Percentiles rank a stretch among this genome's conserved stretches.
Conservation (phyloP, 352 stramenopile genomes). For the Pilasporangium apinafurcum region DNA sequence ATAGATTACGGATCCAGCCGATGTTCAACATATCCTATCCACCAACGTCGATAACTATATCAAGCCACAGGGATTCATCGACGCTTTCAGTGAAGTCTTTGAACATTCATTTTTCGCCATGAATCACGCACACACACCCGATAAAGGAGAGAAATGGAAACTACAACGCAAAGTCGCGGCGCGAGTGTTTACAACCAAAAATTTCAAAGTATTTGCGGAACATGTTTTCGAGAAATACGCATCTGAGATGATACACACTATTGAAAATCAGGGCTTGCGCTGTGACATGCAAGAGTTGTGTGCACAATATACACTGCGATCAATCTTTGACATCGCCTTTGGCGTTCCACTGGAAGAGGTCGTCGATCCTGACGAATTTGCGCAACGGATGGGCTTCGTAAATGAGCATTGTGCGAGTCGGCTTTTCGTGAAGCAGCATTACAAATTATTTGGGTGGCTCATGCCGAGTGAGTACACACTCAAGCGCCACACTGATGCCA, state of each 20-base stretch:
- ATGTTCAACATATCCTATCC: constrained; percentile 61
- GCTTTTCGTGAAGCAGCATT: constrained; percentile 62
- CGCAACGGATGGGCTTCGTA: constrained; percentile 41
- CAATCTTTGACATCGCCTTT: constrained; percentile 60
- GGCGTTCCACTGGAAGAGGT: constrained; percentile 27
- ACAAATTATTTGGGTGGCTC: constrained; percentile 43
- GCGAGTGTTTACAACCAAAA: constrained; percentile 79
- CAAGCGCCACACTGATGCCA: constrained; percentile 13
- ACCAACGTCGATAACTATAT: constrained; percentile 70
- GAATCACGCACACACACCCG: constrained; percentile 46
- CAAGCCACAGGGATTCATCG: constrained; percentile 63
- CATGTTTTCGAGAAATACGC: constrained; percentile 44
- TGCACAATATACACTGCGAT: constrained; percentile 40
- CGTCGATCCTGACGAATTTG: constrained; percentile 23
- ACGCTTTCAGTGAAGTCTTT: constrained; percentile 61
- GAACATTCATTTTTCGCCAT: constrained; percentile 67
- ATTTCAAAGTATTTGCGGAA: constrained; percentile 42
- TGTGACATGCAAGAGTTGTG: constrained; percentile 53
- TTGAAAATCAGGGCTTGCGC: constrained; percentile 1
- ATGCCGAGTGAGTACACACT: constrained; percentile 56
- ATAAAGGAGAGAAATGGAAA: constrained; percentile 55
- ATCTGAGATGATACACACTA: constrained; percentile 7
- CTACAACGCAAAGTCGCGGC: constrained; percentile 79
- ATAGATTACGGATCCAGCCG: constrained; percentile 43
- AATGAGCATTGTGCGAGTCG: constrained; percentile 48